These are phyloP conservation scores for Plasmodium coatneyi DNA, from an alignment of 169 alveolate species.

Conservation along the genomic window DNA sequence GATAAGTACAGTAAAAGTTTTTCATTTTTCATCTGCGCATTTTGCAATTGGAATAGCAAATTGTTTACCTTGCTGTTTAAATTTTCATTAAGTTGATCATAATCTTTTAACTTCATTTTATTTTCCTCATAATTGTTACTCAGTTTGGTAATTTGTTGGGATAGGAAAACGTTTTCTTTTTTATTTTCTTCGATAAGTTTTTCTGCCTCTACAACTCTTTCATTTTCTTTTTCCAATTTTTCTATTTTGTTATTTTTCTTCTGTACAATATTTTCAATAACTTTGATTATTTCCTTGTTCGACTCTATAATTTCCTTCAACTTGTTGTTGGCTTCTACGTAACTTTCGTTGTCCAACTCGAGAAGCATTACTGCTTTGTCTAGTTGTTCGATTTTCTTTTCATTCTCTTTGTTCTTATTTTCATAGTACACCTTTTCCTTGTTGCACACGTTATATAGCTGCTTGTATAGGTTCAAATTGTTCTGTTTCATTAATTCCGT, in stretches of 20 bases:
- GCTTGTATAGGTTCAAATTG: conserved; percentile 43
- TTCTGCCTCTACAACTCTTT: conserved; percentile 46
- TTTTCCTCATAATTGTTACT: conserved; percentile 29
- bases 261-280: conserved; percentile 42
- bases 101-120: conserved; percentile 53
- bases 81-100: conserved; percentile 33
- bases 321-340: conserved; percentile 48
- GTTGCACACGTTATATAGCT: conserved; percentile 44
- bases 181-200: conserved; percentile 36
- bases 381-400: conserved; percentile 58
- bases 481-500: conserved; percentile 53
- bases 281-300: conserved; percentile 60
- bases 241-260: conserved; percentile 70
- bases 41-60: conserved; percentile 51
- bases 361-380: conserved; percentile 69
- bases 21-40: conserved; percentile 66
- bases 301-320: conserved; percentile 60
- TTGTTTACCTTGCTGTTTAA: conserved; percentile 52
- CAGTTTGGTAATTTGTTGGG: conserved; percentile 44
- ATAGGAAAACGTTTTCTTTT: conserved; percentile 46
- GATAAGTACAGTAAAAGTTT: conserved; percentile 45
- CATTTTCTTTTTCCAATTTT: conserved; percentile 64
- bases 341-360: conserved; percentile 56
- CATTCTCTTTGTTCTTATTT: conserved; percentile 55
- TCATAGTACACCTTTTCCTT: conserved; percentile 55